phyloP scores from a whole-genome alignment of 208 protist species.

The Naegleria fowleri region DNA sequence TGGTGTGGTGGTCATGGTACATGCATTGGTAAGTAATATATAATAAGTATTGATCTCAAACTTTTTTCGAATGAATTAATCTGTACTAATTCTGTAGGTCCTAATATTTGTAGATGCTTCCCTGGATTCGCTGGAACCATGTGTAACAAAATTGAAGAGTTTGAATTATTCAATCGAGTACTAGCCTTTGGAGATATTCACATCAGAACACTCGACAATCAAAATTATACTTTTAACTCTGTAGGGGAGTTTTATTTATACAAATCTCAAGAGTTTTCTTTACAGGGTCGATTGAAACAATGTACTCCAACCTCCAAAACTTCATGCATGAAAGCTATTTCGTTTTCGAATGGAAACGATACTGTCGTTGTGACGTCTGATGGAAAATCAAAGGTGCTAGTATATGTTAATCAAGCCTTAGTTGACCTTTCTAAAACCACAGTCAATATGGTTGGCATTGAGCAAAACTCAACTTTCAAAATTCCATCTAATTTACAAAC shows the following conservation, averaged over 20 bases:
- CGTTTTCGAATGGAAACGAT: not conserved
- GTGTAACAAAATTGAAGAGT: not conserved
- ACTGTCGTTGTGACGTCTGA: not conserved
- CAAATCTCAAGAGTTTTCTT: not conserved
- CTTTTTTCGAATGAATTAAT: too few species aligned
- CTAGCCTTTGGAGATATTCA: constrained; percentile 19
- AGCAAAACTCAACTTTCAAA: not conserved
- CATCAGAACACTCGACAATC: not conserved
- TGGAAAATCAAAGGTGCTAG: not conserved
- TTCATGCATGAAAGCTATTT: not conserved
- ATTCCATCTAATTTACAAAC: not conserved
- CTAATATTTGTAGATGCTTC: not conserved
- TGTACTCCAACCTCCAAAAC: not conserved
- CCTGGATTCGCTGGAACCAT: not conserved
- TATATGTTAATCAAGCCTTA: not conserved
- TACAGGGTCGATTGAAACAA: not conserved
- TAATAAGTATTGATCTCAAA: too few species aligned
- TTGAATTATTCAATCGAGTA: not conserved
- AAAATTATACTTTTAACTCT: not conserved
- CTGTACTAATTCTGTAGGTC: not conserved
- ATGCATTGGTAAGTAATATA: not conserved
- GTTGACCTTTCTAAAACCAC: not conserved
- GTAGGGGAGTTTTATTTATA: constrained; percentile 19
- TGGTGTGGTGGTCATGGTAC: not conserved
- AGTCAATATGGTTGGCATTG: not conserved